Conservation (phyloP, 305 asterid genomes). For the Coffea humblotiana region DNA sequence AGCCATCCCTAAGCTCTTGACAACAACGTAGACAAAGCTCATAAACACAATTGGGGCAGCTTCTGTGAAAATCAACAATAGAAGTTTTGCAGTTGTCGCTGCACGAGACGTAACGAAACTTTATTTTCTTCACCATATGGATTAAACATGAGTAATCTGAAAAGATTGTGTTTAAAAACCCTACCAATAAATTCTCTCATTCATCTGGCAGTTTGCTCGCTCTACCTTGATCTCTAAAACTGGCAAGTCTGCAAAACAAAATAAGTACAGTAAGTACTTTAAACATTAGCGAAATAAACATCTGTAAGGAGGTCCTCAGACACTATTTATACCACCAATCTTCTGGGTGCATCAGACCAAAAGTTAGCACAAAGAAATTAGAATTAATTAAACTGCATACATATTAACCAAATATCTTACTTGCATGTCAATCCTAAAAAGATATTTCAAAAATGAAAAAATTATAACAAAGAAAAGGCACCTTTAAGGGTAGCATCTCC, state of each 20-base stretch:
- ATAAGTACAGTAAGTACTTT: not conserved
- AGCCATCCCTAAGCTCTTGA: conserved; percentile 56
- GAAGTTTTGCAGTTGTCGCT: conserved; percentile 71
- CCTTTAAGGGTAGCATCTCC: not conserved
- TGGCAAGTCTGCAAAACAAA: conserved; percentile 34
- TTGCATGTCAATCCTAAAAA: not conserved
- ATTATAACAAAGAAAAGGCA: not conserved
- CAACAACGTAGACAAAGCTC: conserved; percentile 73
- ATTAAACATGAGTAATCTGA: not conserved
- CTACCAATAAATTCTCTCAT: conserved; percentile 64
- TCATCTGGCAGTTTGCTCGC: conserved; percentile 21
- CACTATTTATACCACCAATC: not conserved
- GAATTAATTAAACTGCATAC: too few relatives aligned
- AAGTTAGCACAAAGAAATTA: not conserved
- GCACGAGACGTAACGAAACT: conserved; percentile 22
- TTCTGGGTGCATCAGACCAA: not conserved
- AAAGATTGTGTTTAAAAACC: conserved; percentile 20
- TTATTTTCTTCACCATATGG: not conserved
- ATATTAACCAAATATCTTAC: too few relatives aligned
- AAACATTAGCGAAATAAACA: not conserved
- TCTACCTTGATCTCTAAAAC: conserved; percentile 34
- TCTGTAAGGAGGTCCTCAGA: not conserved
- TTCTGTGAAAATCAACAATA: conserved; percentile 60
- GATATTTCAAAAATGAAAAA: too few relatives aligned
- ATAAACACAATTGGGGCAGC: conserved; percentile 58